Conservation (phyloP, 2,329 filamentous ascomycete genomes). For the Alternaria gaisen region DNA sequence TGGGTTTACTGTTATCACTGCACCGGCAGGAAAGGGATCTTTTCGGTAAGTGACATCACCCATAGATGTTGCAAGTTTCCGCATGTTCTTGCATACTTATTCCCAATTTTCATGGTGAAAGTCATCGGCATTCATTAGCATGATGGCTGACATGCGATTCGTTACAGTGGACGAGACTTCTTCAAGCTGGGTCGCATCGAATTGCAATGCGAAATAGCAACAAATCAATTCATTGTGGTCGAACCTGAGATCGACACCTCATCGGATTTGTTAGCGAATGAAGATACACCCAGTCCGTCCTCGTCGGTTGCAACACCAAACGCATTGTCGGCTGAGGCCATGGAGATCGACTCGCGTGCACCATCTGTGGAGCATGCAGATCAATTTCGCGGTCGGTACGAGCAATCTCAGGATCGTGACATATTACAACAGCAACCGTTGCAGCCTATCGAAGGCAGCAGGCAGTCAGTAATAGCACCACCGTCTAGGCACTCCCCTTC, state of each 20-base stretch:
- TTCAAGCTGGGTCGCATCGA: slow-evolving; percentile 52
- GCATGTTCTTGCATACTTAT: not conserved
- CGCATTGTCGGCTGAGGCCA: slow-evolving; percentile 23
- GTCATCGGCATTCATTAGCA: not conserved
- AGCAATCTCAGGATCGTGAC: slow-evolving; percentile 27
- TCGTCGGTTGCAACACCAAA: slow-evolving; percentile 18
- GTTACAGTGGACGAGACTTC: slow-evolving; percentile 47
- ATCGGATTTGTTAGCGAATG: slow-evolving; percentile 29
- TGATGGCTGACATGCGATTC: slow-evolving; percentile 13
- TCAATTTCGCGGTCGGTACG: slow-evolving; percentile 25
- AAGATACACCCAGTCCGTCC: slow-evolving; percentile 28
- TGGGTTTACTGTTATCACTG: slow-evolving; percentile 43
- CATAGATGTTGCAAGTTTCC: not conserved
- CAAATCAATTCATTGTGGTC: slow-evolving; percentile 33
- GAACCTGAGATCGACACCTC: slow-evolving; percentile 38
- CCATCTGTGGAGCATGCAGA: slow-evolving; percentile 26
- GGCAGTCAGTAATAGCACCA: slow-evolving; percentile 27
- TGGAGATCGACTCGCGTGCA: slow-evolving; percentile 45
- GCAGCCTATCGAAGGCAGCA: slow-evolving; percentile 30
- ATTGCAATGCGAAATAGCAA: slow-evolving; percentile 47
- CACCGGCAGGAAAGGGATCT: slow-evolving; percentile 35
- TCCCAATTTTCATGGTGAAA: not conserved
- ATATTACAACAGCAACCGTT: slow-evolving; percentile 27
- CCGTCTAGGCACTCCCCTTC: slow-evolving; percentile 29
- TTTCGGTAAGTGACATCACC: slow-evolving; percentile 45